Conservation (phyloP, 805 yeast genomes). For the Yamadazyma sp. region DNA sequence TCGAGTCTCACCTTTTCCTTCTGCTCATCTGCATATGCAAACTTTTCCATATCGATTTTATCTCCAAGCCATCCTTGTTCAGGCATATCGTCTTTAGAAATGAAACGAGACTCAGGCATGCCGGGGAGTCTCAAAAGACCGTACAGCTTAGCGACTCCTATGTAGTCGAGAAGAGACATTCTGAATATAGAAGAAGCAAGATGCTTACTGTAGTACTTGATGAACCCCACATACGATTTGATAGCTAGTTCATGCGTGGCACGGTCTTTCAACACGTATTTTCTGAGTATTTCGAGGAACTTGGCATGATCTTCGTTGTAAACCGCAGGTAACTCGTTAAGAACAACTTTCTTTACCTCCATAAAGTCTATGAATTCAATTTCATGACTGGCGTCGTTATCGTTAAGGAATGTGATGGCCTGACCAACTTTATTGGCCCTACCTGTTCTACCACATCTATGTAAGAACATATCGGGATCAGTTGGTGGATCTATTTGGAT, state of each 20-base stretch:
- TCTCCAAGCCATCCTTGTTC: constrained; percentile 74
- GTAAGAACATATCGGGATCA: constrained; percentile 87
- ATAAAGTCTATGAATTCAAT: constrained; percentile 79
- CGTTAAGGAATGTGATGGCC: constrained; percentile 64
- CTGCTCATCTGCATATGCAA: constrained; percentile 59
- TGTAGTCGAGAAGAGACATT: constrained; percentile 64
- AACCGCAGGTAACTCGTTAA: constrained; percentile 42
- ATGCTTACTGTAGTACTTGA: constrained; percentile 84
- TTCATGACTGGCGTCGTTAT: constrained; percentile 66
- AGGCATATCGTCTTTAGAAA: constrained; percentile 50
- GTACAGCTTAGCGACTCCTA: constrained; percentile 70
- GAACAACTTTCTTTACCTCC: constrained; percentile 59
- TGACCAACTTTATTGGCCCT: constrained; percentile 83
- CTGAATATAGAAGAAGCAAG: constrained; percentile 86
- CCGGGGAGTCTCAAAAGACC: constrained; percentile 83
- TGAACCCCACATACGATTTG: constrained; percentile 77
- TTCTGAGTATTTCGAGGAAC: constrained; percentile 26
- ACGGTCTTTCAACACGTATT: constrained; percentile 72
- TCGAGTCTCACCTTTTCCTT: constrained; percentile 64
- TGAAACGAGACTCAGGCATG: constrained; percentile 82
- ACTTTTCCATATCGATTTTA: constrained; percentile 65
- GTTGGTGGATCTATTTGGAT: constrained; percentile 95
- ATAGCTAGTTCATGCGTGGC: constrained; percentile 80
- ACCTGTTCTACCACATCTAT: constrained; percentile 94
- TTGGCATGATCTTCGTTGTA: constrained; percentile 25